Conservation (phyloP, 2,329 filamentous ascomycete genomes). For the Pseudogymnoascus sp. region DNA sequence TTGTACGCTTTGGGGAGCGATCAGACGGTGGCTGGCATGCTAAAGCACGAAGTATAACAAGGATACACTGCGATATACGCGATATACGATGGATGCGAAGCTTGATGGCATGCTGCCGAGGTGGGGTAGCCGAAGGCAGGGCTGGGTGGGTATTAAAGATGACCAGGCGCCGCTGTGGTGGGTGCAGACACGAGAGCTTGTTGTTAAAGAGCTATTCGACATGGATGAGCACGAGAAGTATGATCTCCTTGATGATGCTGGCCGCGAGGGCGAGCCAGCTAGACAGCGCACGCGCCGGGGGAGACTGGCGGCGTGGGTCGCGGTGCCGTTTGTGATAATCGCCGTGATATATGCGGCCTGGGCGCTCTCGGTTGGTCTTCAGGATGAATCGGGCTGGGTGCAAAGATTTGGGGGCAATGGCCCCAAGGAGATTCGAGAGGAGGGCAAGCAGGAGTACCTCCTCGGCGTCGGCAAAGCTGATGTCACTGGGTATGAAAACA, state of each 20-base stretch:
- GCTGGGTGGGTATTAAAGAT: constrained; percentile 7
- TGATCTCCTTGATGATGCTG: constrained; percentile 1
- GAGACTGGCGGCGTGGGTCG: not conserved
- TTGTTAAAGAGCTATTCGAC: constrained; percentile 1
- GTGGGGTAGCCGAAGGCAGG: constrained; percentile 4
- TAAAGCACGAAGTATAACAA: not conserved
- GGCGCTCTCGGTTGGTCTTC: not conserved
- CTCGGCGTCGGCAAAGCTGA: constrained; percentile 64
- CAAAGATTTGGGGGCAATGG: not conserved
- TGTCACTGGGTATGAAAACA: constrained; percentile 52
- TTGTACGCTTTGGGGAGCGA: not conserved
- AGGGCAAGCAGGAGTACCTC: constrained; percentile 39
- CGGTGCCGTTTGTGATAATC: not conserved
- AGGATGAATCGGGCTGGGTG: not conserved
- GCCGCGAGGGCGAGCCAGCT: not conserved
- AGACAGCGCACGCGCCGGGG: not conserved
- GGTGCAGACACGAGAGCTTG: constrained; percentile 5
- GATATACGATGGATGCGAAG: constrained; percentile 1
- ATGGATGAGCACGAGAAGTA: constrained; percentile 7
- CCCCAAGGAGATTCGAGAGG: constrained; percentile 7
- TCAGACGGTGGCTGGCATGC: not conserved
- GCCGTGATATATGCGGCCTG: constrained; percentile 9
- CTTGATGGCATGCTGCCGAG: constrained; percentile 1
- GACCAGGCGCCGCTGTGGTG: constrained; percentile 5
- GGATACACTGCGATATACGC: not conserved